Conservation (phyloP, 2,329 filamentous ascomycete species). For the Xylaria sp. region DNA sequence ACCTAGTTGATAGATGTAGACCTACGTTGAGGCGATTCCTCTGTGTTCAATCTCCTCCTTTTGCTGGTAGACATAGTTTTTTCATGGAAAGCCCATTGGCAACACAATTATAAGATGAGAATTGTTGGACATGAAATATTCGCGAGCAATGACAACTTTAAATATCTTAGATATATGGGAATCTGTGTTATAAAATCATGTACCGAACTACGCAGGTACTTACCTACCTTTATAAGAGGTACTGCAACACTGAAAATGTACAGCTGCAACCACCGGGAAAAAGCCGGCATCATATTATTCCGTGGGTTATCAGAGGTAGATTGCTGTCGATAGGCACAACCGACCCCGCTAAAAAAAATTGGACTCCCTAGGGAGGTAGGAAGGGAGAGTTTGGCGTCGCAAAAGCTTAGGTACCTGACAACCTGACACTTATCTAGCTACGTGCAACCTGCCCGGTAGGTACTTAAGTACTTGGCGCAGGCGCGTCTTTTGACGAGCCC, state of each 20-base stretch:
- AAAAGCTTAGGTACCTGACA: too few species aligned
- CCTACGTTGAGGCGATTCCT: constrained; percentile 51
- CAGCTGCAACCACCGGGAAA: not conserved
- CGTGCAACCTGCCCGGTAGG: not conserved
- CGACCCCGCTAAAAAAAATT: not conserved
- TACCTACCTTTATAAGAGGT: too few species aligned
- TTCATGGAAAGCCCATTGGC: not conserved
- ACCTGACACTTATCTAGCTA: too few species aligned
- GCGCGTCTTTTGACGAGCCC: constrained; percentile 15
- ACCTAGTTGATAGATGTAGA: constrained; percentile 7
- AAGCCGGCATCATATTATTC: not conserved
- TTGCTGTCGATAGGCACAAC: not conserved
- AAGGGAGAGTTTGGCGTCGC: not conserved
- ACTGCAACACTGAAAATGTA: not conserved
- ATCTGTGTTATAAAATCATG: too few species aligned
- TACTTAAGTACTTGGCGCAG: constrained; percentile 11
- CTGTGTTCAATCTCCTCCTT: constrained; percentile 55
- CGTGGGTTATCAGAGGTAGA: not conserved
- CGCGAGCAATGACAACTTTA: not conserved
- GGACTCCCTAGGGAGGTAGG: too few species aligned
- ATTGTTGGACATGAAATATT: not conserved
- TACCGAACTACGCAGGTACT: too few species aligned
- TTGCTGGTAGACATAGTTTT: constrained; percentile 51
- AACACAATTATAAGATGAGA: not conserved
- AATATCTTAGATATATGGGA: too few species aligned